Evolutionary conservation across 1,284 basidiomycete genomes (phyloP).

Genomic region (Stereum hirsutum): DNA sequence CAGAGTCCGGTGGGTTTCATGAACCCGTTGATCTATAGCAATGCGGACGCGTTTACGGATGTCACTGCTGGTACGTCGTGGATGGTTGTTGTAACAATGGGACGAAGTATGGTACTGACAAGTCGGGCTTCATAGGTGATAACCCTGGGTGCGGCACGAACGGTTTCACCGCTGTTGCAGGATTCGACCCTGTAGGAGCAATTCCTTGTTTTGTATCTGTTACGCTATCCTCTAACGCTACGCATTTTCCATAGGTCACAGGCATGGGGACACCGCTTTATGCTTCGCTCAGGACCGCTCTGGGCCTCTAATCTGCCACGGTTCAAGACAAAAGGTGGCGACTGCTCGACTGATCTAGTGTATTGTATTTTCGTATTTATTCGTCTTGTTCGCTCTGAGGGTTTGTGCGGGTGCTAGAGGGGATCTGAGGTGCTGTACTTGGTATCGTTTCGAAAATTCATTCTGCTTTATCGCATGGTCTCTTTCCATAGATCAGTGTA

Average conservation of each 20-base stretch:
- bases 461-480: too few species aligned
- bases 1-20: slow-evolving; percentile 48
- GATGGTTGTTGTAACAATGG: not conserved
- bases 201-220: not conserved
- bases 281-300: slow-evolving; percentile 8
- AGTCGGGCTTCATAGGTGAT: slow-evolving; percentile 23
- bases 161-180: slow-evolving; percentile 22
- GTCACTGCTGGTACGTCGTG: slow-evolving; percentile 24
- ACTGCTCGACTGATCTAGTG: too few species aligned
- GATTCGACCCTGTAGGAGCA: slow-evolving; percentile 49
- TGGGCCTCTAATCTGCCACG: slow-evolving; percentile 1
- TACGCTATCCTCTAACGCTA: not conserved
- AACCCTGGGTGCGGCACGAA: slow-evolving; percentile 22
- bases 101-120: not conserved
- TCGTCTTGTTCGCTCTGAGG: too few species aligned
- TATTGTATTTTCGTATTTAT: too few species aligned
- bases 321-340: too few species aligned
- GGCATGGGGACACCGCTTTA: slow-evolving; percentile 25
- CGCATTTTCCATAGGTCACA: slow-evolving; percentile 7
- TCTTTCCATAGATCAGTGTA: too few species aligned
- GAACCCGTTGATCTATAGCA: slow-evolving; percentile 50
- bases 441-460: too few species aligned
- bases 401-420: too few species aligned
- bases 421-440: too few species aligned
- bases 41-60: slow-evolving; percentile 43